Conservation (phyloP, 192 early-diverging fungal genomes). For the Spizellomyces punctatus region DNA sequence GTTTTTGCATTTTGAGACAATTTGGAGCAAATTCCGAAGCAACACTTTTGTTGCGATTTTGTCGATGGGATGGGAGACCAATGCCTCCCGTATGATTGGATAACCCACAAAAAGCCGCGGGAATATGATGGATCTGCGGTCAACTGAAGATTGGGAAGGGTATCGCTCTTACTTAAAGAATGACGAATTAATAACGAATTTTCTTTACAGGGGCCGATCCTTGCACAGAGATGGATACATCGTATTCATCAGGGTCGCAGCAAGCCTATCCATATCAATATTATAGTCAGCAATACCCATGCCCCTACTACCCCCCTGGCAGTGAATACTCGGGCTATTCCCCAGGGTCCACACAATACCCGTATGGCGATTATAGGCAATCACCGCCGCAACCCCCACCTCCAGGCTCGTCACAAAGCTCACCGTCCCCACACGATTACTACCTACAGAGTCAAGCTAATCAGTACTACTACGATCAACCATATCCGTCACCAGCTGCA, state of each 20-base stretch:
- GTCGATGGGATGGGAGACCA: no score
- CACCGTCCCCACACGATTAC: not conserved
- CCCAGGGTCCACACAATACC: not conserved
- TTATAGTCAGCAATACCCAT: not conserved
- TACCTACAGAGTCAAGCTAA: not conserved
- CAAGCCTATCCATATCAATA: conserved; percentile 9
- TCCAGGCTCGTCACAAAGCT: conserved; percentile 1
- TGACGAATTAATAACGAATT: no score
- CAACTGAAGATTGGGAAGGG: no score
- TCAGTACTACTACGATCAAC: not conserved
- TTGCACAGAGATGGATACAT: no score
- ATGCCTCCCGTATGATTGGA: no score
- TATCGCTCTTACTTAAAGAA: no score
- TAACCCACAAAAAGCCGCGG: no score
- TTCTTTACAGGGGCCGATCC: no score
- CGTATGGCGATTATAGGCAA: not conserved
- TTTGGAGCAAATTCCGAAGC: no score
- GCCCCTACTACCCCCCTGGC: not conserved
- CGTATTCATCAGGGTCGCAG: not conserved
- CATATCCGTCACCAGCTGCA: not conserved
- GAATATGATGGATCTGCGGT: no score
- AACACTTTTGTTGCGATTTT: no score
- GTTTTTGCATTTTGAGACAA: not conserved
- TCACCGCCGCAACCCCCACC: not conserved
- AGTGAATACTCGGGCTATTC: not conserved